Evolutionary conservation across 257 asterid genomes (phyloP), one percentile per base, ranked within the genome.

Genomic region (Orobanche coerulescens): DNA sequence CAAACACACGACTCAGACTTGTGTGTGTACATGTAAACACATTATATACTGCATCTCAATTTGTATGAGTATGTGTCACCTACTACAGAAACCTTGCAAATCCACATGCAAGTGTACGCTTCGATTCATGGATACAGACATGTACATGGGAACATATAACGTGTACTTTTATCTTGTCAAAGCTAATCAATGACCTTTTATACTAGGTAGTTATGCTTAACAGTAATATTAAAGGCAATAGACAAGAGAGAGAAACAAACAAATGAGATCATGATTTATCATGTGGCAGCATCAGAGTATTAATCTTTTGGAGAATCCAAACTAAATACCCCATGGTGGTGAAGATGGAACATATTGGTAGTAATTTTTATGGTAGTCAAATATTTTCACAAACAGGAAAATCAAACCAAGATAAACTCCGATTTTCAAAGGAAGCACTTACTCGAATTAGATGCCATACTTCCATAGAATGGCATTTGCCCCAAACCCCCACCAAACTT

Each of bases 401-500:
- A n/a, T n/a, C n/a, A n/a, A n/a, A n/a, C n/a, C n/a, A n/a, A n/a
- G n/a, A n/a, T n/a, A n/a, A n/a, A n/a, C n/a, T n/a, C n/a, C n/a
- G n/a, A n/a, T n/a, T n/a, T n/a, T n/a, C n/a, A 36, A 56, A 44
- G 37, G 61, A 69, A 59, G 12, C 19, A 65, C 92, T 8, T 75
- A 88, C 88, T 75, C 63, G 90, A 75, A 71, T 82, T 81, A 0
- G 86, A 55, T 26, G 78, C 44, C 84, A 80, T 84, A 57, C 61
- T 65, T 47, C 89, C 99, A 67, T 84, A 86, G 73, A 79, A 86
- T 39, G 94, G 73, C 77, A 87, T 77, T 61, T 89, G 90, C 62
- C 79, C 83, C 19, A 71, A 84, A 75, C 65, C 67, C 31, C 82
- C 86, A 51, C 82, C 73, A 36, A 82, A 78, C 67, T 79, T 86